phyloP scores from a whole-genome alignment of 495 filamentous ascomycete species.

The Aspergillus coremiiformis region DNA sequence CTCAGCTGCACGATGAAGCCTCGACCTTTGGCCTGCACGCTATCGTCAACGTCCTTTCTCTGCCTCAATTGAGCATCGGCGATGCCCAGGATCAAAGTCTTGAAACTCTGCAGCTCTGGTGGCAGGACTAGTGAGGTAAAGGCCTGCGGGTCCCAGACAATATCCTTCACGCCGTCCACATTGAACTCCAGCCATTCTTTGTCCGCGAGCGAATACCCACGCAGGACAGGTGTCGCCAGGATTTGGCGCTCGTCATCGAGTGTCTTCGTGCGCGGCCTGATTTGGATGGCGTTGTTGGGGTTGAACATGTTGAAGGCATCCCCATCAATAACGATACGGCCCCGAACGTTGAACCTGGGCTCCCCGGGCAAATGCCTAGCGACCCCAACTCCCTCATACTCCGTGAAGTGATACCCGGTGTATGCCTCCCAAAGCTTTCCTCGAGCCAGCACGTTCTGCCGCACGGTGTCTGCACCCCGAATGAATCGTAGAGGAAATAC shows the following conservation, averaged over 20 bases:
- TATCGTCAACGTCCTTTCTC: constrained; percentile 23
- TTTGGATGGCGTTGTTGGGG: constrained; percentile 18
- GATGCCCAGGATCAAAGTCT: constrained; percentile 25
- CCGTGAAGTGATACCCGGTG: constrained; percentile 55
- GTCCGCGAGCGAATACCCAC: constrained; percentile 23
- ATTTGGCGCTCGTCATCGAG: constrained; percentile 15
- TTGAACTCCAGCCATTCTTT: constrained; percentile 40
- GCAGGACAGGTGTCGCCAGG: constrained; percentile 14
- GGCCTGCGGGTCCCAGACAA: constrained; percentile 45
- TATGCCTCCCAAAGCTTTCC: constrained; percentile 46
- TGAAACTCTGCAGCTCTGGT: constrained; percentile 17
- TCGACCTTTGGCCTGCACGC: constrained; percentile 28
- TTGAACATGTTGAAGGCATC: constrained; percentile 35
- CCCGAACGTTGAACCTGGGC: constrained; percentile 43
- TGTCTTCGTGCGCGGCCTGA: constrained; percentile 6
- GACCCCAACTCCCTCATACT: constrained; percentile 47
- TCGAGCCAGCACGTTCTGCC: constrained; percentile 31
- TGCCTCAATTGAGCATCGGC: constrained; percentile 24
- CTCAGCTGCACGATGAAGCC: constrained; percentile 34
- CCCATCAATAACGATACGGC: constrained; percentile 50
- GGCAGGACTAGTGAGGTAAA: constrained; percentile 51
- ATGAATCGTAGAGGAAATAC: constrained; percentile 54
- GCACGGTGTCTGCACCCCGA: constrained; percentile 21
- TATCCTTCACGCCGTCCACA: constrained; percentile 30
- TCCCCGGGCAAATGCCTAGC: constrained; percentile 19